Evolutionary conservation across 805 yeast genomes (phyloP), one percentile per base, ranked within the genome.

Genomic region (Zygoascus bituminiphila): DNA sequence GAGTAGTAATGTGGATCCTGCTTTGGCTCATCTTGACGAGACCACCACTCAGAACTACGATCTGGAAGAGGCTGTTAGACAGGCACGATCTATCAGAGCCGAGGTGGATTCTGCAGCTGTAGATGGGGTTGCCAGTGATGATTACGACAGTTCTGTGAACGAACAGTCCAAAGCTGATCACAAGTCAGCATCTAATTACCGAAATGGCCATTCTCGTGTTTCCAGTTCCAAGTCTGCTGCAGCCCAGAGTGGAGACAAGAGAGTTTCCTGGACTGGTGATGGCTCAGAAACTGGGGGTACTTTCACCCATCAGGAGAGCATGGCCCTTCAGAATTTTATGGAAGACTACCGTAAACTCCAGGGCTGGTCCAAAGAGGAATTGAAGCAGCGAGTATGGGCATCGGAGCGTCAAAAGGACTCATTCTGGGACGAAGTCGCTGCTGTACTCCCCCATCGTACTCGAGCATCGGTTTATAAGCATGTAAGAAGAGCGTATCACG

Each of bases 401-500:
- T 79, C 81, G 54, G 89, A 83, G 53, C 75, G 96, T 24, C 80
- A 79, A 54, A 88, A 86, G 66, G 97, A 91, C 65, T 82, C 77
- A 55, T 88, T 89, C 59, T 89, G 98, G 98, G 94, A 85, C 53
- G 71, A 77, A 20, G 69, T 91, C 20, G 82, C 88, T 41, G 76
- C 76, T 44, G 93, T 88, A 1, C 66, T 89, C 38, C 96, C 96
- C 1, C 77, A 82, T 55, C 74, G 98, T 61, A 81, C 95, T 0
- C 73, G 96, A 44, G 94, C 96, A 0, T 83, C 94, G 1, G 79
- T 91, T 6, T 91, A 91, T 67, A 91, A 91, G 63, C 98, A 91
- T 62, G 94, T 91, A 3, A 74, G 96, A 59, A 74, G 98, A 60
- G 79, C 85, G 47, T 91, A 88, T 61, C 96, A 91, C 65, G 78